These are phyloP conservation scores for Ceratobasidium sp. DNA, from an alignment of 1,284 basidiomycete genomes.

Conservation along the genomic window DNA sequence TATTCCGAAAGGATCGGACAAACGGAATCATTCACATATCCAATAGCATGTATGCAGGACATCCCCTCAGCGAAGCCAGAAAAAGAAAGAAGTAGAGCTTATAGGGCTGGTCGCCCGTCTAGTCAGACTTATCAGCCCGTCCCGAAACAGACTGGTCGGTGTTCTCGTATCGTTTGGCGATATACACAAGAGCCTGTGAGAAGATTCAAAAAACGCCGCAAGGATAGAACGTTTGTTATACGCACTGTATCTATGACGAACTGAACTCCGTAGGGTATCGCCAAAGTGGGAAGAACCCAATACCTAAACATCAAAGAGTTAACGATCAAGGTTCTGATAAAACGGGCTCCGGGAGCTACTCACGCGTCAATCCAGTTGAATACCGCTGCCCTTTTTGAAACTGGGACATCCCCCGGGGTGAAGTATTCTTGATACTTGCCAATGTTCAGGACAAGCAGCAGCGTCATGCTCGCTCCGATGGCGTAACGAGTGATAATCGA, in stretches of 20 bases:
- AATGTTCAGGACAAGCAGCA: conserved; percentile 25
- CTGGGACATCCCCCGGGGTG: background rate
- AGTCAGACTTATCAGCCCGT: background rate
- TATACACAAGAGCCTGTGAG: background rate
- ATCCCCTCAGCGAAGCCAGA: too few species aligned
- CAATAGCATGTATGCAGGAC: too few species aligned
- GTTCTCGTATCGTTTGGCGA: background rate
- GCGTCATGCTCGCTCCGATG: conserved; percentile 27
- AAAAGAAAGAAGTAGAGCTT: too few species aligned
- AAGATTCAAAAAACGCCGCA: background rate
- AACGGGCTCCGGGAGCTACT: background rate
- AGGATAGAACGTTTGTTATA: background rate
- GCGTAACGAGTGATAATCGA: conserved; percentile 34
- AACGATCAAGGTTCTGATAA: background rate
- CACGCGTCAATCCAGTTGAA: conserved; percentile 42
- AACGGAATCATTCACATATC: too few species aligned
- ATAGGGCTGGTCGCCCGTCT: conserved; percentile 13
- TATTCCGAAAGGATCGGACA: too few species aligned
- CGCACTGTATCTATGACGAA: conserved; percentile 32
- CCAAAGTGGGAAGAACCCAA: conserved; percentile 40
- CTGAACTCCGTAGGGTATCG: conserved; percentile 23
- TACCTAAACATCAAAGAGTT: background rate
- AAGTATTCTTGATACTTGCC: conserved; percentile 24
- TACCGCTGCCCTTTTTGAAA: background rate
- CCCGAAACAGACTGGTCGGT: too few species aligned